These are phyloP conservation scores for Bisporella sp. DNA, from an alignment of 2,329 filamentous ascomycete species.

Conservation along the genomic window DNA sequence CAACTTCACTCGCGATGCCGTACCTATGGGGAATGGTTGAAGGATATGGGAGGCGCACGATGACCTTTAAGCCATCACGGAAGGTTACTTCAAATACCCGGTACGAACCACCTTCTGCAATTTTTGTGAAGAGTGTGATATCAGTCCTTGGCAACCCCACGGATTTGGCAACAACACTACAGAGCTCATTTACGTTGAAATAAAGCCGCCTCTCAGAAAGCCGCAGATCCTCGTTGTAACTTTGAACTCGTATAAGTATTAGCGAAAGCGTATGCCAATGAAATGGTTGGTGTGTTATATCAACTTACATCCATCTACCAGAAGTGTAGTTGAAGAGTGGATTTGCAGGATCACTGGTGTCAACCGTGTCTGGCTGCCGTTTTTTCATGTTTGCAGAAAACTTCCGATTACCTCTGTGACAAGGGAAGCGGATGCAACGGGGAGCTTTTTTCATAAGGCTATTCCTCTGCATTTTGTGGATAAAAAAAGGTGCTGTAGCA, in stretches of 20 bases:
- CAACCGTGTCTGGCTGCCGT: too few relatives aligned
- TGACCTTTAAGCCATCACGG: constrained; percentile 17
- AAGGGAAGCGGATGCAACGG: too few relatives aligned
- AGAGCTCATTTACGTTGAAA: constrained; percentile 21
- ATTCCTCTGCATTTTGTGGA: too few relatives aligned
- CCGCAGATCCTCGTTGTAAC: constrained; percentile 22
- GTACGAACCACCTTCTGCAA: constrained; percentile 23
- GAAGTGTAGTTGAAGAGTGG: constrained; percentile 23
- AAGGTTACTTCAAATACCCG: constrained; percentile 22
- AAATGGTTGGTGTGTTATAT: constrained; percentile 6
- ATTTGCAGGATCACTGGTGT: neutral
- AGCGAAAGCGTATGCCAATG: constrained; percentile 5
- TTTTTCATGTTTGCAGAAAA: too few relatives aligned
- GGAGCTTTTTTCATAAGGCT: too few relatives aligned
- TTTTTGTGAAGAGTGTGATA: constrained; percentile 19
- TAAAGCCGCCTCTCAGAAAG: constrained; percentile 20
- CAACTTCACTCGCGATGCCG: constrained; percentile 16
- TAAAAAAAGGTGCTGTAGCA: too few relatives aligned
- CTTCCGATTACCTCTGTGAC: too few relatives aligned
- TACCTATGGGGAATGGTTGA: constrained; percentile 10
- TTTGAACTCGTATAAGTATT: constrained; percentile 7
- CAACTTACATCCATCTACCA: constrained; percentile 22
- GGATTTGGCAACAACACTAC: constrained; percentile 18
- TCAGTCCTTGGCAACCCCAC: constrained; percentile 13
- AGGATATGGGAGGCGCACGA: constrained; percentile 18